phyloP scores from a whole-genome alignment of 2,329 filamentous ascomycete species.

The Dothidotthia symphoricarpi region DNA sequence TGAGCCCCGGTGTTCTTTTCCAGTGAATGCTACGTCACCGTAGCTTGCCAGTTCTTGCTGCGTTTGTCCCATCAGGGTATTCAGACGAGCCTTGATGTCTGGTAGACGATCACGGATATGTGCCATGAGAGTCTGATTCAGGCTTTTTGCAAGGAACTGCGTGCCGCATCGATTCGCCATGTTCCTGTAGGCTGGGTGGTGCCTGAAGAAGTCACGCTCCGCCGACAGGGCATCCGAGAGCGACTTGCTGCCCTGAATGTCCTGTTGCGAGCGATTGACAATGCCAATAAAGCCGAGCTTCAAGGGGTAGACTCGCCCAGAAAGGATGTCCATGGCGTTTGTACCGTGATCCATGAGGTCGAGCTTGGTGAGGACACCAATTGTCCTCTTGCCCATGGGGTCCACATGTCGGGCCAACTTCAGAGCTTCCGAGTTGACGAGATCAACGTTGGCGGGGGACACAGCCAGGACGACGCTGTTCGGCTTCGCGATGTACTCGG shows the following conservation, averaged over 20 bases:
- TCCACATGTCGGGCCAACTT: conserved; percentile 98
- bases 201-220: conserved; percentile 92
- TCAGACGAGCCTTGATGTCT: conserved; percentile 96
- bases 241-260: conserved; percentile 95
- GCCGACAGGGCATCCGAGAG: conserved; percentile 86
- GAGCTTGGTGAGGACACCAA: conserved; percentile 94
- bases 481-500: conserved; percentile 97
- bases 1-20: conserved; percentile 93
- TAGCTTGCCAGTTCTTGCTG: conserved; percentile 98
- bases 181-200: conserved; percentile 95
- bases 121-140: conserved; percentile 92
- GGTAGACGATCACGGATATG: conserved; percentile 95
- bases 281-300: conserved; percentile 98
- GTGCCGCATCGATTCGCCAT: conserved; percentile 93
- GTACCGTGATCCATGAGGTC: conserved; percentile 99
- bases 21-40: conserved; percentile 95
- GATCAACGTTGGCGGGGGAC: conserved; percentile 94
- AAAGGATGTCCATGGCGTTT: conserved; percentile 96
- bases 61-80: conserved; percentile 99
- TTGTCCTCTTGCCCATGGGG: conserved; percentile 87
- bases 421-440: conserved; percentile 96
- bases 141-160: conserved; percentile 86
- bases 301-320: conserved; percentile 90
- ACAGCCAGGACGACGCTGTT: conserved; percentile 98
- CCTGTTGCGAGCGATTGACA: conserved; percentile 96